Percentiles rank a stretch among this genome's conserved stretches.
These are phyloP conservation scores for Graphilbum fragrans DNA, from an alignment of 2,329 filamentous ascomycete species.

Conservation along the genomic window DNA sequence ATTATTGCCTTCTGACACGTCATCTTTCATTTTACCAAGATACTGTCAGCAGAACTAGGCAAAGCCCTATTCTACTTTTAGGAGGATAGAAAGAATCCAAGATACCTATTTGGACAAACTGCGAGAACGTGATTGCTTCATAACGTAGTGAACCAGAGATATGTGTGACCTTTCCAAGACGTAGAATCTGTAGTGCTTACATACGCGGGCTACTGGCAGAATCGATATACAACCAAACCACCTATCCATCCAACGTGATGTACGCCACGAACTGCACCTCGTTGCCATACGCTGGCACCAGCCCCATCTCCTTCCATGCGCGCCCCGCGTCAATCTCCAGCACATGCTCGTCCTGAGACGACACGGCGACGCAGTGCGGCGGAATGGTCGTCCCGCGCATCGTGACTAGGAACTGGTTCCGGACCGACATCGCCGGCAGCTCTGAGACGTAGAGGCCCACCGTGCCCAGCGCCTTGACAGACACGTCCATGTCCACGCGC, in stretches of 20 bases:
- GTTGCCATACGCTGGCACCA: conserved; percentile 67
- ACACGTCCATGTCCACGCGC: conserved; percentile 43
- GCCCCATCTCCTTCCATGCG: conserved; percentile 65
- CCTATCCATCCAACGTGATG: conserved; percentile 24
- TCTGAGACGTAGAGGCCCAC: conserved; percentile 67
- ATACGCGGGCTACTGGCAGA: neutral
- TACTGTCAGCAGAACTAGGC: neutral
- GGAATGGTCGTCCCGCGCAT: conserved; percentile 64
- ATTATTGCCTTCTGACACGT: neutral
- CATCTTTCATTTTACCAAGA: neutral
- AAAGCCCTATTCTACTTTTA: neutral
- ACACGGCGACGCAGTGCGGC: conserved; percentile 48
- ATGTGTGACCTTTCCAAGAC: neutral
- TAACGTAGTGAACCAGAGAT: too few species aligned
- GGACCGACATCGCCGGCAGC: conserved; percentile 46
- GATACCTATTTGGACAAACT: neutral
- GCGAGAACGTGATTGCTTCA: neutral
- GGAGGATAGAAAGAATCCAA: conserved; percentile 3
- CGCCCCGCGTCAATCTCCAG: conserved; percentile 64
- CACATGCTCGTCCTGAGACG: conserved; percentile 39
- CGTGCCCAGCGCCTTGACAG: conserved; percentile 67
- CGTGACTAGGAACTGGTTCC: conserved; percentile 58
- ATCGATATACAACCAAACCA: too few species aligned
- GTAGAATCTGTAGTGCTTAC: neutral
- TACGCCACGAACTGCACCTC: conserved; percentile 60